Conservation (phyloP, 257 asterid species). For the Mitragyna speciosa region DNA sequence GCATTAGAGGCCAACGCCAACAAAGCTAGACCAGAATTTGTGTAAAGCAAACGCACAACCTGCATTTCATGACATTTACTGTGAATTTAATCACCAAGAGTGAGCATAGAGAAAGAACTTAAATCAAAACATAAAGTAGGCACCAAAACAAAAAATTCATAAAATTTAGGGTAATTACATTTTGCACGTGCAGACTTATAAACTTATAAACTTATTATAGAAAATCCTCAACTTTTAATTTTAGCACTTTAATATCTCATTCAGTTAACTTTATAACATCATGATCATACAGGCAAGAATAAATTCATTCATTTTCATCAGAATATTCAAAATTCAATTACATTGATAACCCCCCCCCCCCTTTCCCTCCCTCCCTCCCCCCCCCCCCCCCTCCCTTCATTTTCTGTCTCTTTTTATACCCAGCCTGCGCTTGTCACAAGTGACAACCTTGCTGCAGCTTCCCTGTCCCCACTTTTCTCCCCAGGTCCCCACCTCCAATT, state of each 20-base stretch:
- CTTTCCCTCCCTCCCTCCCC: not conserved
- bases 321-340: not conserved
- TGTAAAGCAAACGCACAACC: conserved; percentile 82
- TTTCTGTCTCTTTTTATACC: too few relatives aligned
- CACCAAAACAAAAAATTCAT: not conserved
- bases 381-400: too few relatives aligned
- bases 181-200: not conserved
- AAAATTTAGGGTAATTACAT: not conserved
- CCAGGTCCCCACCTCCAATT: too few relatives aligned
- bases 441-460: too few relatives aligned
- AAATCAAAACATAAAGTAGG: not conserved
- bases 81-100: not conserved
- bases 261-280: not conserved
- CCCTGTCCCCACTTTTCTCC: too few relatives aligned
- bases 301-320: not conserved
- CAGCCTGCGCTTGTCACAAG: too few relatives aligned
- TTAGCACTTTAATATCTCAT: not conserved
- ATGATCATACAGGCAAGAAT: not conserved
- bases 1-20: conserved; percentile 88
- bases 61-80: conserved; percentile 26
- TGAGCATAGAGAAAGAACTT: not conserved
- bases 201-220: too few relatives aligned
- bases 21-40: conserved; percentile 80
- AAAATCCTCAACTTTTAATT: too few relatives aligned
- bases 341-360: not conserved